Evolutionary conservation across 192 early-diverging fungal species (phyloP), one percentile per base, ranked within the genome.

Genomic region (Podochytrium sp.): DNA sequence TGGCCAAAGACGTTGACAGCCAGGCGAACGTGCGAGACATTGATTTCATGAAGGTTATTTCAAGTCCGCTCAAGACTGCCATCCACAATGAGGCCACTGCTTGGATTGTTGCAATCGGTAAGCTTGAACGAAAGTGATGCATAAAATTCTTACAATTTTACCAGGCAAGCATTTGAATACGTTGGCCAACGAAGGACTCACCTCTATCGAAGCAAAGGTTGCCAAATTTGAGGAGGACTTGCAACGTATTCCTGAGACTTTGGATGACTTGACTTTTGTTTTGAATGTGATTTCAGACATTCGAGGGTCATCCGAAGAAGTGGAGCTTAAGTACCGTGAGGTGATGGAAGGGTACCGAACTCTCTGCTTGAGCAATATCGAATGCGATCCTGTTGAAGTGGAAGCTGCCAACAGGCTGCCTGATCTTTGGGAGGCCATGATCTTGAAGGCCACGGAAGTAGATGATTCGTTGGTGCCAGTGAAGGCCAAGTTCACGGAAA

Each of bases 211-310:
- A 49, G 75, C 69, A 1, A 68, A 73, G 30, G 65, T 89, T 10
- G 62, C 47, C 25, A 75, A 79, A 35, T 89, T 84, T 71, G 78
- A 84, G 34, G 83, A 79, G 47, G 85, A 88, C 52, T 57, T 89
- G 29, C 64, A 81, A 43, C 25, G 79, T 25, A 78, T 43, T 14
- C 86, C 88, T 1, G 69, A 73, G 35, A 85, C 86, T 0, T 68
- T 89, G 10, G 86, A 87, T 49, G 88, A 89, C 68, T 65, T 89
- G 18, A 89, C 88, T 5, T 86, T 85, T 77, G 86, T 89, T 37
- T 67, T 89, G 53, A 86, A 89, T 60, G 77, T 85, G 1, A 86
- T 89, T 30, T 70, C 88, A 10, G 84, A 87, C 40, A 86, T 89
- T 40, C 76, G 80, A 12, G 58, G 55, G 40, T 81, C 84, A 1